Base-by-base conservation (phyloP, 2,329 filamentous ascomycete species). In the Aureobasidium melanogenum region DNA sequence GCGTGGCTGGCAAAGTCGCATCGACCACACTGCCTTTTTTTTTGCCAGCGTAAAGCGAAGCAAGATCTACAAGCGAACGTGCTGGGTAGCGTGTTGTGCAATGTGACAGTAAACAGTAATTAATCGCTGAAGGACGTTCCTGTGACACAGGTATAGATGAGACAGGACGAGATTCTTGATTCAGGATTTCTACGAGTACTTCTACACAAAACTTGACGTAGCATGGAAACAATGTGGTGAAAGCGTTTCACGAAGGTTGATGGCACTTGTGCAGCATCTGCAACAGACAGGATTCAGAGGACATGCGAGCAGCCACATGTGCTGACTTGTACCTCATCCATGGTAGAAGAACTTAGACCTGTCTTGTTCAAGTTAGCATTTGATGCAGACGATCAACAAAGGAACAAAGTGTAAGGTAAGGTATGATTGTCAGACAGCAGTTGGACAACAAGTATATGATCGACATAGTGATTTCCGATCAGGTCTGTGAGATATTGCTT, bases 401-500 rank as follows among this genome's bases (percentile, higher is more conserved):
- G n/a, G 52, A 46, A 50, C 24, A 55, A 43, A 22, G 14, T 41
- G 15, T 51, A 38, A 48, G 32, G 19, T 28, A 14, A 41, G 15
- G 32, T 17, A 64, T 38, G 30, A 47, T 39, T 72, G 73, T 89
- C 87, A 89, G 87, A 89, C 85, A 90, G 87, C 87, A 88, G 86
- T 90, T 90, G 87, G 84, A 86, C 84, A 84, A 86, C 84, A 52
- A 59, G 46, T 50, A 52, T 76, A 78, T 72, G 79, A 81, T 88
- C 87, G 81, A 88, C 86, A 89, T 80, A 66, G 69, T 69, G 72
- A 71, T 75, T 88, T 90, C 86, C 81, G 88, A 87, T 88, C 87
- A 91, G 88, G 87, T 91, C 87, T 90, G 87, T 90, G 87, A 87
- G 80, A 79, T 81, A 82, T 79, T 76, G 73, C 73, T 76, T 78